Evolutionary conservation across 306 rosid genomes (phyloP).

Genomic region (Medicago truncatula): MtrunA17r5.0-ANR NC_053048.1:34434001-34434500

Average conservation of each 20-base stretch:
- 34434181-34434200: conserved; percentile 17
- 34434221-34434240: conserved; percentile 60
- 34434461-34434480: conserved; percentile 53
- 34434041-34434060: neutral
- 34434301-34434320: conserved; percentile 57
- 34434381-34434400: conserved; percentile 37
- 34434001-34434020: conserved; percentile 16
- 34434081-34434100: neutral
- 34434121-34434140: too few relatives aligned
- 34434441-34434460: conserved; percentile 57
- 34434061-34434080: neutral
- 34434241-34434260: conserved; percentile 43
- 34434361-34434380: conserved; percentile 49
- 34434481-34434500: conserved; percentile 59
- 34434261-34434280: conserved; percentile 55
- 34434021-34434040: neutral
- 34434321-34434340: conserved; percentile 58
- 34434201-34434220: conserved; percentile 56
- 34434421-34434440: conserved; percentile 47
- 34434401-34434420: conserved; percentile 53
- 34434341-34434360: conserved; percentile 55
- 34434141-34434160: neutral
- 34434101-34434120: too few relatives aligned
- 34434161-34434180: neutral
- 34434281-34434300: conserved; percentile 62